Evolutionary conservation across 495 filamentous ascomycete genomes (phyloP), one percentile per base, ranked within the genome.

Genomic region (Podospora tetraspora): DNA sequence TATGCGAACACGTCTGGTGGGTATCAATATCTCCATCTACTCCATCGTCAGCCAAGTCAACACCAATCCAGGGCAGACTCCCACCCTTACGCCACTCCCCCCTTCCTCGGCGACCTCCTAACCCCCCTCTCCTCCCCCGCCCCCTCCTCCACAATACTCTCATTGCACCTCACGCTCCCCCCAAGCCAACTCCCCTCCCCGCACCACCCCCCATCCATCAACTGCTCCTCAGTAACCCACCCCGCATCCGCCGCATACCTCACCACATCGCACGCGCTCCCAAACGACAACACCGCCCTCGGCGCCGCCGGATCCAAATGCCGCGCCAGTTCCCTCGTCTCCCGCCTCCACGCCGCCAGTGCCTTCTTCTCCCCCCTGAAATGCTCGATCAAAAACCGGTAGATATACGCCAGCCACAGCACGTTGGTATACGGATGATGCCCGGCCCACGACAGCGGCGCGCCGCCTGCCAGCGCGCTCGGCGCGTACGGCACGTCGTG

Each of bases 401-500:
- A 84, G 24, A 85, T 75, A 43, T 84, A 84, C 7, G 80, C 79
- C 16, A 84, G 77, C 84, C 84, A 87, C 16, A 87, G 74, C 1
- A 86, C 82, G 61, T 87, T 87, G 4, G 82, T 84, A 71, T 84
- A 86, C 1, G 84, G 83, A 16, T 77, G 67, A 67, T 84, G 70
- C 4, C 43, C 70, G 0, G 66, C 61, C 82, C 82, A 84, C 6
- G 73, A 74, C 34, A 84, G 73, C 1, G 79, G 77, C n/a, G 64
- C 10, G 12, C 75, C 77, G 19, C 77, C 72, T 24, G 77, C 58
- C 0, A 22, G 0, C 7, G 59, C n/a, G 60, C 73, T 73, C 12
- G 64, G 30, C 37, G 76, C 74, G 72, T 82, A 79, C 0, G 81
- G 72, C 24, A 68, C 78, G 57, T 71, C 72, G 64, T 84, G 81